These are phyloP conservation scores for Saturnispora bothae DNA, from an alignment of 805 yeast species.

Conservation along the genomic window DNA sequence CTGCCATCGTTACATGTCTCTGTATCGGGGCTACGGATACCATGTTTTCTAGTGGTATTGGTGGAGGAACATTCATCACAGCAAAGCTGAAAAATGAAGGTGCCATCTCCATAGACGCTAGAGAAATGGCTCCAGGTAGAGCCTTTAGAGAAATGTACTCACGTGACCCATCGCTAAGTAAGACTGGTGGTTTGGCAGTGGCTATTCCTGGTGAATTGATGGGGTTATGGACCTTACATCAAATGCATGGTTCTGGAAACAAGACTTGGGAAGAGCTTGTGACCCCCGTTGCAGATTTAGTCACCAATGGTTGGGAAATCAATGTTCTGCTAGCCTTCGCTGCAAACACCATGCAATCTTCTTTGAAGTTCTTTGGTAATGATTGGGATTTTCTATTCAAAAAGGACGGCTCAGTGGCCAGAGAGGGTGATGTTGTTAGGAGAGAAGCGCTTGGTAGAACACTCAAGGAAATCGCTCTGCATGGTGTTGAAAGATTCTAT, in stretches of 20 bases:
- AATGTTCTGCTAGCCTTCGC: conserved; percentile 35
- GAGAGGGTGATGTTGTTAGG: conserved; percentile 47
- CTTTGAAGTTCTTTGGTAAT: conserved; percentile 23
- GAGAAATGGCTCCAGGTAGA: conserved; percentile 73
- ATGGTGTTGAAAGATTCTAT: conserved; percentile 74
- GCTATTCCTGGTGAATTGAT: conserved; percentile 88
- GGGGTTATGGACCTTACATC: conserved; percentile 60
- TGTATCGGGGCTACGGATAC: conserved; percentile 81
- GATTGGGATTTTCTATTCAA: conserved; percentile 49
- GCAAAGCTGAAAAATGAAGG: conserved; percentile 31
- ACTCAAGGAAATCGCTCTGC: conserved; percentile 54
- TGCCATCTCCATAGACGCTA: conserved; percentile 63
- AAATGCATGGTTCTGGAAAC: conserved; percentile 58
- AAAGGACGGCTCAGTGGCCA: conserved; percentile 25
- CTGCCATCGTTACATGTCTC: conserved; percentile 77
- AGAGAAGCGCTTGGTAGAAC: conserved; percentile 61
- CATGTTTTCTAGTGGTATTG: conserved; percentile 85
- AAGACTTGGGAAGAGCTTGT: conserved; percentile 64
- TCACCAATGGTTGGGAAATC: conserved; percentile 54
- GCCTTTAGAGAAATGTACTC: conserved; percentile 58
- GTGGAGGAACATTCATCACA: conserved; percentile 82
- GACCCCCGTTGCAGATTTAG: conserved; percentile 61
- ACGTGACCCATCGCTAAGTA: conserved; percentile 37
- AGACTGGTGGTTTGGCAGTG: conserved; percentile 77
- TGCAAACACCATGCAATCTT: conserved; percentile 28